Percentiles rank a stretch among this genome's conserved stretches.
phyloP scores from a whole-genome alignment of 2,329 filamentous ascomycete genomes.

The Helotiales sp. region DNA sequence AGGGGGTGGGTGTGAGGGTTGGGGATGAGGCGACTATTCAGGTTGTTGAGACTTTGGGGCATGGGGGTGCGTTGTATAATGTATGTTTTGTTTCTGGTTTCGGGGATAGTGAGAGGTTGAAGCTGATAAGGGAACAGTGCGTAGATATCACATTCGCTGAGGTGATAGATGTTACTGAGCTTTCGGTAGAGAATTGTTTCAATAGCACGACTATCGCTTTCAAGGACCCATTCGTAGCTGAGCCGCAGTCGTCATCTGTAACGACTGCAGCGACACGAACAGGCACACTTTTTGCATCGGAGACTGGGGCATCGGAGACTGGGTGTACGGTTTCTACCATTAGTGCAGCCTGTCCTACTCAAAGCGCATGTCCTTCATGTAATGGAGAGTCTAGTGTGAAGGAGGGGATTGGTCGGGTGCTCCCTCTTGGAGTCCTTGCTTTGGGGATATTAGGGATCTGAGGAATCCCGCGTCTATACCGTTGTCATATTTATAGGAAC shows the following conservation, averaged over 20 bases:
- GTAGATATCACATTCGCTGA: constrained; percentile 89
- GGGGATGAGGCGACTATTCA: constrained; percentile 88
- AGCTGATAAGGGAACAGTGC: constrained; percentile 58
- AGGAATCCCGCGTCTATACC: neutral
- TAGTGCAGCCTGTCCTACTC: neutral
- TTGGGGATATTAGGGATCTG: neutral
- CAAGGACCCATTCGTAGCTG: neutral
- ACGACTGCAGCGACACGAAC: no score
- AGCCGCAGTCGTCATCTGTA: constrained; percentile 32
- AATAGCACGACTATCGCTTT: constrained; percentile 52
- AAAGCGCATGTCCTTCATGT: neutral
- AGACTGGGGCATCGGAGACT: no score
- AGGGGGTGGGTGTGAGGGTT: constrained; percentile 63
- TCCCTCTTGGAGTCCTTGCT: neutral
- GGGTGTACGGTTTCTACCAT: neutral
- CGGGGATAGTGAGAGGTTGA: neutral
- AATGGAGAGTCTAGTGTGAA: neutral
- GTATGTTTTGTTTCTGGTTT: constrained; percentile 16
- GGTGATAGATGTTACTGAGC: constrained; percentile 71
- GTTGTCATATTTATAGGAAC: no score
- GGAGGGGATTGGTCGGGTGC: neutral
- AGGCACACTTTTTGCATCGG: no score
- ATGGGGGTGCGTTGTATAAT: constrained; percentile 70
- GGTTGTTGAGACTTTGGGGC: constrained; percentile 74
- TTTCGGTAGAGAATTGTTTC: constrained; percentile 77